phyloP scores from a whole-genome alignment of 2,329 filamentous ascomycete species.

The Endothia cerciana region DNA sequence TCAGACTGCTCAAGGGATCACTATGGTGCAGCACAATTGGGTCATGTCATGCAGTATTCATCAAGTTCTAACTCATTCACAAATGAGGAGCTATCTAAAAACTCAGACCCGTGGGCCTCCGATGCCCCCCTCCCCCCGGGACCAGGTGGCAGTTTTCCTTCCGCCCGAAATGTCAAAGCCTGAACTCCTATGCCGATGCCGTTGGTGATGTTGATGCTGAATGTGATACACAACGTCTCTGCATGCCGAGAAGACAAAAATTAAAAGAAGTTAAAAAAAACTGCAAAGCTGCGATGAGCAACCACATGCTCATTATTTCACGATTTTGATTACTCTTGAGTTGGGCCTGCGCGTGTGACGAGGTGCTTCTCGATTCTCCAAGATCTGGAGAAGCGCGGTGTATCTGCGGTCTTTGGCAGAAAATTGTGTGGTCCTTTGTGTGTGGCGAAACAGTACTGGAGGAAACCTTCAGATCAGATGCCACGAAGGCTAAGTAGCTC shows the following conservation, averaged over 20 bases:
- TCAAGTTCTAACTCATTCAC: not conserved
- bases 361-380: not conserved
- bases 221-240: not conserved
- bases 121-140: no score
- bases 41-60: constrained; percentile 4
- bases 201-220: not conserved
- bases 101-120: not conserved
- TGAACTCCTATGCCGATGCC: constrained; percentile 8
- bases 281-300: not conserved
- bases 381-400: not conserved
- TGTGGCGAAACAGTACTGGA: not conserved
- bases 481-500: not conserved
- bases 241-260: not conserved
- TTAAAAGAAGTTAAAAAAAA: not conserved
- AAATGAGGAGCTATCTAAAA: not conserved
- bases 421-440: not conserved
- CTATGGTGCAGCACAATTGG: not conserved
- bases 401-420: not conserved
- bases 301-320: not conserved
- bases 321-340: not conserved
- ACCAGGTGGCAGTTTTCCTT: not conserved
- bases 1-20: no score
- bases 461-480: not conserved
- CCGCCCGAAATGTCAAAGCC: not conserved
- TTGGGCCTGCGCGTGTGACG: not conserved